Base-by-base conservation (phyloP, 768 basidiomycete genomes). In the Cubamyces lactineus region DNA sequence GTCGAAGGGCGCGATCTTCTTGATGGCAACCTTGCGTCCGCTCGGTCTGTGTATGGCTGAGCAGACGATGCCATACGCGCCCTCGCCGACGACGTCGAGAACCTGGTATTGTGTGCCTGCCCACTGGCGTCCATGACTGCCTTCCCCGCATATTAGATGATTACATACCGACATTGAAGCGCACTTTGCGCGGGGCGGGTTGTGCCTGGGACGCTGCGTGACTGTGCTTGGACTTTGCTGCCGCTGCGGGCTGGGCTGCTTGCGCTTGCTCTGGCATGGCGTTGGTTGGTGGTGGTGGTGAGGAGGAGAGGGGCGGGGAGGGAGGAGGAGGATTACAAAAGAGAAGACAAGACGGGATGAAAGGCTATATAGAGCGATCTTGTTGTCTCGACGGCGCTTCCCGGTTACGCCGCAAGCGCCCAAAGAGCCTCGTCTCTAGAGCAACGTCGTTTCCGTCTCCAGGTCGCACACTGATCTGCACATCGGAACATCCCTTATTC, bases 1-100 rank as follows among this genome's bases (percentile, higher is more conserved):
- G 74, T 95, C 94, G 68, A 98, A 97, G 0, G 96, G 96, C 0
- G 90, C 87, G 73, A 98, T 97, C 67, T 92, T 90, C 77, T 98
- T 98, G 74, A 98, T 97, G 34, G 96, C 96, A 49, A 98, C 96
- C 76, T 87, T 91, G 45, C 91, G 84, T 46, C 88, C 86, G 0
- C 88, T 89, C 0, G 90, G 84, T 54, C 82, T 74, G 73, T 96
- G 93, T 8, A 92, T 76, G 7, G 94, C 94, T 49, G 90, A 90
- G 80, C 89, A 89, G 47, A 97, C 96, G 70, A 96, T 86, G 41
- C 95, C 96, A 76, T 96, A 96, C 15, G 94, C 95, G 43, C 96
- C 96, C 71, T 98, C 96, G 34, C 96, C 95, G 55, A 95, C 92
- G 62, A 92, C 86, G 74, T 93, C 91, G 50, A 91, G 76, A 1